Conservation (phyloP, 371 early-diverging fungal genomes). For the Capillidium heterosporum region DNA sequence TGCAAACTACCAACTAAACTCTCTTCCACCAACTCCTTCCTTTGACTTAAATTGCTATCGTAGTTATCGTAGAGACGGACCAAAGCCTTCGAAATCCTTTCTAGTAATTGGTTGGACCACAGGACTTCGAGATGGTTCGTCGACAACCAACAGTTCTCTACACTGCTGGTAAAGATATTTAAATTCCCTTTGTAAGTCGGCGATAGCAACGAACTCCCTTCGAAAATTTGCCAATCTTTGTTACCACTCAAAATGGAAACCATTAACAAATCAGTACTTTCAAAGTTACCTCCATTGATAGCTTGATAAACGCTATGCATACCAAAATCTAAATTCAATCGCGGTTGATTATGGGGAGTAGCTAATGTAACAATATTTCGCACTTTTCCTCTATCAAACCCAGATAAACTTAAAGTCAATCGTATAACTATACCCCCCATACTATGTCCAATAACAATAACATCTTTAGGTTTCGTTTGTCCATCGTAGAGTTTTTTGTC, state of each 20-base stretch:
- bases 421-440: slow-evolving; percentile 95
- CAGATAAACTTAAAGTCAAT: slow-evolving; percentile 49
- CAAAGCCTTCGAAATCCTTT: slow-evolving; percentile 25
- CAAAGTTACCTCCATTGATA: slow-evolving; percentile 45
- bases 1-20: too few species aligned
- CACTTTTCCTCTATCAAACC: slow-evolving; percentile 53
- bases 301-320: slow-evolving; percentile 54
- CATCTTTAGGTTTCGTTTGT: slow-evolving; percentile 32
- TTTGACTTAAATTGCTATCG: too few species aligned
- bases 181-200: slow-evolving; percentile 32
- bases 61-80: too few species aligned
- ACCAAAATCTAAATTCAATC: slow-evolving; percentile 58
- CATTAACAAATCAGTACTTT: slow-evolving; percentile 27
- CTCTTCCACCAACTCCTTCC: too few species aligned
- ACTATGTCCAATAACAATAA: slow-evolving; percentile 80
- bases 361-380: slow-evolving; percentile 76
- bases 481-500: slow-evolving; percentile 24
- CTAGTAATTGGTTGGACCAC: slow-evolving; percentile 83
- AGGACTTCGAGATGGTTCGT: slow-evolving; percentile 76
- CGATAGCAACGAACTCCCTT: slow-evolving; percentile 7
- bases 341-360: slow-evolving; percentile 76
- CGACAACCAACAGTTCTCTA: slow-evolving; percentile 76
- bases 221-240: slow-evolving; percentile 57
- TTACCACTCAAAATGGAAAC: slow-evolving; percentile 86
- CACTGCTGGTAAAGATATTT: slow-evolving; percentile 55